Percentiles rank a stretch among this genome's conserved stretches.
Conservation (phyloP, 1,139 yeast species). For the Hansenula lynferdii region DNA sequence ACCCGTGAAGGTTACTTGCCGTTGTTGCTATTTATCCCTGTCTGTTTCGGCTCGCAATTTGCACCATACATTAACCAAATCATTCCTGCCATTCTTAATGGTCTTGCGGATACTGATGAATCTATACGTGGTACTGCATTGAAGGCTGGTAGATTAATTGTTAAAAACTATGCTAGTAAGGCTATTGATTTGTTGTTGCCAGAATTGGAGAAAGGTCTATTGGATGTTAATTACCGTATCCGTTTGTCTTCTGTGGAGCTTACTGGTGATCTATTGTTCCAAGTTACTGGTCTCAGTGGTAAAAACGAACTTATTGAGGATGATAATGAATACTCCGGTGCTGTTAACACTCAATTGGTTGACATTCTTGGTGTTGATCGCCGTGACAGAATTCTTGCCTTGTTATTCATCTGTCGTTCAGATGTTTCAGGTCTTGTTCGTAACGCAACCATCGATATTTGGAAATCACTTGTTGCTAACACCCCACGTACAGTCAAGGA, state of each 20-base stretch:
- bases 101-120: conserved; percentile 87
- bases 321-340: conserved; percentile 49
- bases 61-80: conserved; percentile 83
- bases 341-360: conserved; percentile 62
- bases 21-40: conserved; percentile 81
- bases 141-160: conserved; percentile 90
- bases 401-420: conserved; percentile 88
- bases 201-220: conserved; percentile 85
- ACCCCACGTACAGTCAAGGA: conserved; percentile 97
- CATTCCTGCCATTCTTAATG: conserved; percentile 85
- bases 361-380: conserved; percentile 84
- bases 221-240: conserved; percentile 80
- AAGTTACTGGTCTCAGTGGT: conserved; percentile 81
- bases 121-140: conserved; percentile 85
- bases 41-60: conserved; percentile 90
- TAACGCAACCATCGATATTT: conserved; percentile 87
- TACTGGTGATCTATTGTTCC: conserved; percentile 94
- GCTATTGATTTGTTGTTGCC: conserved; percentile 94
- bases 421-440: conserved; percentile 88
- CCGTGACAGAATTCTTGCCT: conserved; percentile 79
- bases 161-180: conserved; percentile 84
- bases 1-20: conserved; percentile 95
- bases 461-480: conserved; percentile 95
- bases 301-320: conserved; percentile 62
- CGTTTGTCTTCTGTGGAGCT: conserved; percentile 93